Percentiles rank a stretch among this genome's conserved stretches.
Evolutionary conservation across 345 rosid species (phyloP).

Genomic region (Euphorbia peplus): DNA sequence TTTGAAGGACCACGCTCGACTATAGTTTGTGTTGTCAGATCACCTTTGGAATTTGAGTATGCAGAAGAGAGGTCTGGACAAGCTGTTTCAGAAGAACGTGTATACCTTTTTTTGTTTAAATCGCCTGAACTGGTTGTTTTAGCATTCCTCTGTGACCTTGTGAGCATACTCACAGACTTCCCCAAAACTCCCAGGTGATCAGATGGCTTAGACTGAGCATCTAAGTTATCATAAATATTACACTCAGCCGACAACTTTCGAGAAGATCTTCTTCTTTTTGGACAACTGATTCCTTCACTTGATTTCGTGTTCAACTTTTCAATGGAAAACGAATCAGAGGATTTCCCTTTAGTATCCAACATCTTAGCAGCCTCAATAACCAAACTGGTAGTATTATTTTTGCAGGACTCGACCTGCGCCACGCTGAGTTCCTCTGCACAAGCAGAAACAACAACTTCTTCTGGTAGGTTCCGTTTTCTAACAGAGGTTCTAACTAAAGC

Average conservation of each 20-base stretch:
- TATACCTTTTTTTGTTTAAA: conserved; percentile 32
- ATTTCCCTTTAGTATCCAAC: conserved; percentile 25
- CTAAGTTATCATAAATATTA: conserved; percentile 22
- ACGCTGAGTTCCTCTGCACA: too few species aligned
- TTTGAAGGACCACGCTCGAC: conserved; percentile 16
- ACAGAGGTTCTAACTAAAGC: conserved; percentile 19
- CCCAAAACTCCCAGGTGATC: conserved; percentile 12
- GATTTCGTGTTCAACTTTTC: conserved; percentile 17
- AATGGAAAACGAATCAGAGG: conserved; percentile 15
- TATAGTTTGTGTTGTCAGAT: conserved; percentile 4
- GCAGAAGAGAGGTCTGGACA: not conserved
- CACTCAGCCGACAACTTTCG: conserved; percentile 29
- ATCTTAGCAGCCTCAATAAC: conserved; percentile 11
- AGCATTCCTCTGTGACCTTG: conserved; percentile 26
- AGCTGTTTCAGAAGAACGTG: conserved; percentile 22
- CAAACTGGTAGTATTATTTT: too few species aligned
- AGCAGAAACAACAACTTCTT: conserved; percentile 35
- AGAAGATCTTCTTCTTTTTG: conserved; percentile 47
- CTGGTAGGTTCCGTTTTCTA: conserved; percentile 18
- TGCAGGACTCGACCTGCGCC: too few species aligned
- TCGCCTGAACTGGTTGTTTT: conserved; percentile 16
- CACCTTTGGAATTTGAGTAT: conserved; percentile 12
- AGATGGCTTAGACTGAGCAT: conserved; percentile 16
- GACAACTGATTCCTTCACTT: conserved; percentile 29
- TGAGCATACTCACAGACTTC: conserved; percentile 18